phyloP scores from a whole-genome alignment of 495 filamentous ascomycete genomes.

The Astrocystis sublimbata region DNA sequence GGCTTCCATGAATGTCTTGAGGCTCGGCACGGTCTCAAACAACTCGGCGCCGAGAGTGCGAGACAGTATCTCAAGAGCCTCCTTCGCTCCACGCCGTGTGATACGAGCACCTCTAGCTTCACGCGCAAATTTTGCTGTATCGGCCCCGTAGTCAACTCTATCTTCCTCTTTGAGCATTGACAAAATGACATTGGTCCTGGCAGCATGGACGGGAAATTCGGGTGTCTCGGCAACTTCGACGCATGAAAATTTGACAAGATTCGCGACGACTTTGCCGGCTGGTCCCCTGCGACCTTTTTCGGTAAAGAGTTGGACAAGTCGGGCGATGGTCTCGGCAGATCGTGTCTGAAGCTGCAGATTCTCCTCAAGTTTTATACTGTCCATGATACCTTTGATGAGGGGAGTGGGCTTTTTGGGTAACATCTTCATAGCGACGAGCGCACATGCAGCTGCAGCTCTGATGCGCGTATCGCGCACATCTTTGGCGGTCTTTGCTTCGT shows the following conservation, averaged over 20 bases:
- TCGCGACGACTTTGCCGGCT: constrained; percentile 90
- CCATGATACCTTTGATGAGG: constrained; percentile 95
- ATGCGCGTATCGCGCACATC: constrained; percentile 84
- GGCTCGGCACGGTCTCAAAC: constrained; percentile 75
- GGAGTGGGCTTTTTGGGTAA: constrained; percentile 87
- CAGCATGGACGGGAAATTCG: constrained; percentile 79
- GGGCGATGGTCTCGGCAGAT: constrained; percentile 78
- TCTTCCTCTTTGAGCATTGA: constrained; percentile 97
- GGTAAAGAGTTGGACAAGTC: constrained; percentile 83
- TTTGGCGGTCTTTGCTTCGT: constrained; percentile 75
- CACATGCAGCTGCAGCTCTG: constrained; percentile 80
- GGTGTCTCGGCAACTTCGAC: constrained; percentile 96
- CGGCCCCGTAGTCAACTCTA: constrained; percentile 78
- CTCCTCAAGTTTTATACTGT: constrained; percentile 94
- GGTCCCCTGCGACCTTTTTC: constrained; percentile 71
- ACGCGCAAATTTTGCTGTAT: constrained; percentile 81
- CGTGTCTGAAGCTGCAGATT: constrained; percentile 86
- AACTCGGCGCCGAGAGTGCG: constrained; percentile 73
- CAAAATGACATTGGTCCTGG: constrained; percentile 74
- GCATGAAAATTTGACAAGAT: constrained; percentile 94
- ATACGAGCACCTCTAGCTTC: constrained; percentile 86
- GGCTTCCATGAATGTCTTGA: constrained; percentile 74
- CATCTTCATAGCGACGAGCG: constrained; percentile 79
- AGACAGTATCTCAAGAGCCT: constrained; percentile 86
- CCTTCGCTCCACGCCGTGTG: constrained; percentile 88